Base-by-base conservation (phyloP, 257 asterid genomes). In the Marsdenia floribunda region DNA sequence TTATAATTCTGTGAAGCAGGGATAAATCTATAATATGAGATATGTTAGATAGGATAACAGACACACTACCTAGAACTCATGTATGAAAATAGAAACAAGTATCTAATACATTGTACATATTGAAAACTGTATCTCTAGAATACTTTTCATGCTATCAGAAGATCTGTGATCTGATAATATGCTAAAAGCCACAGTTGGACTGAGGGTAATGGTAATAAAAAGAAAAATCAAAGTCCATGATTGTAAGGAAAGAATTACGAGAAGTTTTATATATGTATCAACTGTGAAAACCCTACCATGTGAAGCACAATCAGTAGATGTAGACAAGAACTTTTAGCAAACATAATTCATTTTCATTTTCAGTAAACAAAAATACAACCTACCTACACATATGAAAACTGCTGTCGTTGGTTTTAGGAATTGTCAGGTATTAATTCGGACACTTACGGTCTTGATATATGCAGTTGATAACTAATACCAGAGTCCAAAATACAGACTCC, bases 1-100 rank as follows among this genome's bases (percentile, higher is more conserved):
- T 92, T 86, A 90, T 90, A 92, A 87, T 87, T 94, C 99, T 94
- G 97, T 85, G 92, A 91, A 92, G 88, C 86, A 89, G 75, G 86
- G 87, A 86, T 76, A 90, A 89, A 85, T 89, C 89, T 89, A 90
- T 84, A 84, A 87, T 84, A 90, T 87, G 94, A 91, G 96, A 86
- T 70, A 88, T 82, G 91, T 89, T 82, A 87, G 89, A 86, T 81
- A 81, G 83, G 80, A 80, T 38, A 71, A 47, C 74, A 65, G 67
- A 67, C 61, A 71, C 58, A 73, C 73, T 70, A 69, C 47, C 24
- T 59, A 49, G 46, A 19, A 64, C 21, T 35, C 60, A 26, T 54
- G 69, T 40, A 52, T 40, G 26, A 72, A 42, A 57, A 35, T 58
- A 55, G 73, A 71, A 29, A 38, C 77, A 65, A 78, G 46, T 42